Conservation (phyloP, 2,329 filamentous ascomycete species). For the Fusarium siculi region DNA sequence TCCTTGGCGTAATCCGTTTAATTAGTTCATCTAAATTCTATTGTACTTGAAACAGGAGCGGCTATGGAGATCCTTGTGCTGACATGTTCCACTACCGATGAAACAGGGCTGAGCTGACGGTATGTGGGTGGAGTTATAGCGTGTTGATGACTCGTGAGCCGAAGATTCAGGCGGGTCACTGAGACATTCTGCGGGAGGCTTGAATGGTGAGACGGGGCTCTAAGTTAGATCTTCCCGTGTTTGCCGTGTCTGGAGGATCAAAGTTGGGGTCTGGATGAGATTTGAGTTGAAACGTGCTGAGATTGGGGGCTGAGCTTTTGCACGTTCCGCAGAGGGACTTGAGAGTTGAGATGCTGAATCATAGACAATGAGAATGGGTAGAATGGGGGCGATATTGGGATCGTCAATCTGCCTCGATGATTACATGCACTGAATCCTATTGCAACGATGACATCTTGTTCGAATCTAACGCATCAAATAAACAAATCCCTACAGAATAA, state of each 20-base stretch:
- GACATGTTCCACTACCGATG: background rate
- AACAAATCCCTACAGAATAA: no score
- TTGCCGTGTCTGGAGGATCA: background rate
- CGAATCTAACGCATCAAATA: background rate
- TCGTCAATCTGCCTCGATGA: background rate
- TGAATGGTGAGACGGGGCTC: background rate
- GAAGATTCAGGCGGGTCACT: background rate
- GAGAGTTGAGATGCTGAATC: background rate
- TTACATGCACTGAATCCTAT: background rate
- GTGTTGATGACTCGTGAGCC: background rate
- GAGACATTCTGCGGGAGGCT: background rate
- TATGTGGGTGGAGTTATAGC: background rate
- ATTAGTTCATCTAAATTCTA: conserved; percentile 1
- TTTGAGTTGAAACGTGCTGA: background rate
- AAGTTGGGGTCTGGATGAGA: background rate
- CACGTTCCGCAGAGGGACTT: rapidly evolving
- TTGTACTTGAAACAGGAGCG: conserved; percentile 8
- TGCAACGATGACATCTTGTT: background rate
- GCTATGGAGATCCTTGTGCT: background rate
- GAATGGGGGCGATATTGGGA: background rate
- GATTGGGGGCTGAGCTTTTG: background rate
- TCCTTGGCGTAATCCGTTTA: conserved; percentile 1
- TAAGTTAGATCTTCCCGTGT: background rate
- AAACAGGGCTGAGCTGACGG: conserved; percentile 8
- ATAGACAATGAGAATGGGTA: background rate